Evolutionary conservation across 192 early-diverging fungal genomes (phyloP).

Genomic region (Mortierella alpina): DNA sequence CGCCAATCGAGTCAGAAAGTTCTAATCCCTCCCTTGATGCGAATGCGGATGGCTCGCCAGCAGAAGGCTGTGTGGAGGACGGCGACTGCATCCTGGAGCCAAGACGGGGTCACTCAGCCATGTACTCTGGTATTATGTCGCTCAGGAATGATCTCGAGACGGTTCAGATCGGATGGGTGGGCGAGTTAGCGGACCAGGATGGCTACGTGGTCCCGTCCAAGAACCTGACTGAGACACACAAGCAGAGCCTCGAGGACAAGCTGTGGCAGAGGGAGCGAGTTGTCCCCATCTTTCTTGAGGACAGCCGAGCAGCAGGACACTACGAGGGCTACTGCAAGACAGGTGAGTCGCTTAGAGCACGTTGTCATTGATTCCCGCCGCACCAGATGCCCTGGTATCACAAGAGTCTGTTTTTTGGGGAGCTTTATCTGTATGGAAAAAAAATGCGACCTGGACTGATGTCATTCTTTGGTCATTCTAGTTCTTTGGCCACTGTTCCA

Average conservation of each 20-base stretch:
- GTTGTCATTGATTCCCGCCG: too few species aligned
- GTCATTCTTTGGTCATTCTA: conserved; percentile 47
- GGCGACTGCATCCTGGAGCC: conserved; percentile 63
- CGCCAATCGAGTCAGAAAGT: not conserved
- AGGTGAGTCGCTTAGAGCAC: conserved; percentile 56
- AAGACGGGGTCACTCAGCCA: conserved; percentile 87
- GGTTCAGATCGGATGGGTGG: conserved; percentile 82
- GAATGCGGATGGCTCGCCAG: not conserved
- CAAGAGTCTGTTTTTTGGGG: not conserved
- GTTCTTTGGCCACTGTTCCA: conserved; percentile 98
- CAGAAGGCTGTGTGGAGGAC: not conserved
- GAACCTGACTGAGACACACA: conserved; percentile 61
- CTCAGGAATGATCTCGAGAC: conserved; percentile 70
- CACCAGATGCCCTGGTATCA: not conserved
- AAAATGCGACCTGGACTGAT: conserved; percentile 6
- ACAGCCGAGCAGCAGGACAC: conserved; percentile 77
- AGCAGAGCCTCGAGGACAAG: conserved; percentile 62
- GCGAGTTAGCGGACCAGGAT: conserved; percentile 66
- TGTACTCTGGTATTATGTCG: conserved; percentile 86
- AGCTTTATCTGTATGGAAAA: not conserved
- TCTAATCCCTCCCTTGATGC: not conserved
- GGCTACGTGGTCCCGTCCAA: conserved; percentile 67
- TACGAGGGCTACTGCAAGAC: conserved; percentile 99
- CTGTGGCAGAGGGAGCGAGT: conserved; percentile 67
- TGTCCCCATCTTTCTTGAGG: conserved; percentile 85